These are phyloP conservation scores for Isabelozyma rhagii DNA, from an alignment of 805 yeast genomes.

Conservation along the genomic window DNA sequence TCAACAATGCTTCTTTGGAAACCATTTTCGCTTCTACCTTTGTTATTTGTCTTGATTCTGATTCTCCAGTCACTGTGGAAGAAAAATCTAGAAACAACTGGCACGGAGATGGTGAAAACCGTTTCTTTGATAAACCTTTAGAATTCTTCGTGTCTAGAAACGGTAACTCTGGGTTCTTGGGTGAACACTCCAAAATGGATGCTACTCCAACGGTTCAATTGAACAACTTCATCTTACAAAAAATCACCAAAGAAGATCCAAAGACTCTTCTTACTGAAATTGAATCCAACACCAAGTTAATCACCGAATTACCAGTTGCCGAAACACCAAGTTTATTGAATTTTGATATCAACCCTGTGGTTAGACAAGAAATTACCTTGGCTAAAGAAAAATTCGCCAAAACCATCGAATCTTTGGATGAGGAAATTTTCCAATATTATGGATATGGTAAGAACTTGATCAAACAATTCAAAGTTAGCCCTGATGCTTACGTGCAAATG, in stretches of 20 bases:
- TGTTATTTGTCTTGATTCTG: slow-evolving; percentile 71
- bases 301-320: slow-evolving; percentile 5
- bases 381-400: slow-evolving; percentile 58
- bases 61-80: slow-evolving; percentile 71
- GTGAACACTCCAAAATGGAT: slow-evolving; percentile 97
- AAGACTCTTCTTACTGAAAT: slow-evolving; percentile 24
- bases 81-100: slow-evolving; percentile 83
- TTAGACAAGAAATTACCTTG: slow-evolving; percentile 46
- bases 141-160: slow-evolving; percentile 79
- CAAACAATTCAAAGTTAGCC: slow-evolving; percentile 80
- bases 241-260: slow-evolving; percentile 49
- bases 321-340: slow-evolving; percentile 24
- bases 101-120: slow-evolving; percentile 94
- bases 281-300: slow-evolving; percentile 8
- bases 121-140: slow-evolving; percentile 89
- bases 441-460: slow-evolving; percentile 86
- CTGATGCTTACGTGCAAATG: slow-evolving; percentile 93
- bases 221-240: slow-evolving; percentile 69
- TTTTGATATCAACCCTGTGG: slow-evolving; percentile 58
- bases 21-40: slow-evolving; percentile 77
- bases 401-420: slow-evolving; percentile 65
- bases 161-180: slow-evolving; percentile 88
- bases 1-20: slow-evolving; percentile 59
- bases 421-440: slow-evolving; percentile 74
- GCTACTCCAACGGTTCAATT: slow-evolving; percentile 92